Evolutionary conservation across 805 yeast species (phyloP).

Genomic region (Candida namnaoensis): DNA sequence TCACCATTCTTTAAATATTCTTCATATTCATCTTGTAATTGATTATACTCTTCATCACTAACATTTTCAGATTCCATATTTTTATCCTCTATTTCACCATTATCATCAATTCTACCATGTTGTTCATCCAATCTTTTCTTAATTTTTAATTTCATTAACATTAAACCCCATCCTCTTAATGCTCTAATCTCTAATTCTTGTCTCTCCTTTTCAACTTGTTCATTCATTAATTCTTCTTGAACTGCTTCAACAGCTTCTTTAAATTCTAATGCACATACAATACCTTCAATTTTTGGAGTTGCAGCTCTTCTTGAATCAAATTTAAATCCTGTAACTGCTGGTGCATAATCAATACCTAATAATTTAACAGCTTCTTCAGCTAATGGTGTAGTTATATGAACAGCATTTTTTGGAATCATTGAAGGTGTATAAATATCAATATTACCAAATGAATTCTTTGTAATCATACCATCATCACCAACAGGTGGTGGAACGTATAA

Average conservation of each 20-base stretch:
- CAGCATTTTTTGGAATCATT: slow-evolving; percentile 83
- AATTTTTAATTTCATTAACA: slow-evolving; percentile 34
- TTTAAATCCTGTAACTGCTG: slow-evolving; percentile 83
- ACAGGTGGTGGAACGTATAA: slow-evolving; percentile 56
- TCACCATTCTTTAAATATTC: slow-evolving; percentile 12
- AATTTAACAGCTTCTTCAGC: slow-evolving; percentile 66
- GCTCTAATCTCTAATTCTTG: slow-evolving; percentile 38
- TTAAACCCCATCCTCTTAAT: slow-evolving; percentile 33
- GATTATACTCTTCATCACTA: slow-evolving; percentile 4
- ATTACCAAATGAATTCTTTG: slow-evolving; percentile 75
- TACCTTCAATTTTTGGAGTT: slow-evolving; percentile 64
- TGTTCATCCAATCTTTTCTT: slow-evolving; percentile 30
- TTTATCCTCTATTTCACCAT: slow-evolving; percentile 6
- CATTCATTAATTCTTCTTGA: slow-evolving; percentile 37
- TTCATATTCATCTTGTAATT: slow-evolving; percentile 11
- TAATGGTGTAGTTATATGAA: slow-evolving; percentile 42
- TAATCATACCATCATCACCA: slow-evolving; percentile 55
- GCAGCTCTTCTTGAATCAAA: slow-evolving; percentile 43
- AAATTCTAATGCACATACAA: slow-evolving; percentile 58
- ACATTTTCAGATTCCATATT: slow-evolving; percentile 2
- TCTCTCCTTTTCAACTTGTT: slow-evolving; percentile 28
- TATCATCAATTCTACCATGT: slow-evolving; percentile 29
- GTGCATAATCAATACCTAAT: slow-evolving; percentile 70
- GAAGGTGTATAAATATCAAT: slow-evolving; percentile 68
- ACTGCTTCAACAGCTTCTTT: slow-evolving; percentile 51